Percentiles rank a stretch among this genome's conserved stretches.
Evolutionary conservation across 441 rosid species (phyloP).

Genomic region (Caryocar brasiliense): DNA sequence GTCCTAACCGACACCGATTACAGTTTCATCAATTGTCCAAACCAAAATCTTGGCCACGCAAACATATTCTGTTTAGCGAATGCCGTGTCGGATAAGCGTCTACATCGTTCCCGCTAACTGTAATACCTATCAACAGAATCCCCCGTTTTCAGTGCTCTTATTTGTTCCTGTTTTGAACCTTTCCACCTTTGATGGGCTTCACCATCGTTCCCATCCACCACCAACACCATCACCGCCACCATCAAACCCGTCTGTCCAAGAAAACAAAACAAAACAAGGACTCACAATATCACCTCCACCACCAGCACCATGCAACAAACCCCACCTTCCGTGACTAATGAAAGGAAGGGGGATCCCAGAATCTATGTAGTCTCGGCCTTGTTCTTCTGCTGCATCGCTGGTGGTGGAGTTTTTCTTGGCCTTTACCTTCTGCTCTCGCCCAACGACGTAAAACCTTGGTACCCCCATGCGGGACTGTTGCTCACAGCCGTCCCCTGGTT

Average conservation of each 20-base stretch:
- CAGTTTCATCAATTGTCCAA: too few relatives aligned
- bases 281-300: not conserved
- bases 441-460: slow-evolving; percentile 22
- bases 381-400: slow-evolving; percentile 37
- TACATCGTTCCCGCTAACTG: too few relatives aligned
- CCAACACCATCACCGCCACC: not conserved
- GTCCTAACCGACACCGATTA: too few relatives aligned
- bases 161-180: not conserved
- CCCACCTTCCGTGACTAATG: slow-evolving; percentile 26
- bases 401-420: slow-evolving; percentile 48
- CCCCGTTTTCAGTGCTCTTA: slow-evolving; percentile 5
- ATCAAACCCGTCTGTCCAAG: not conserved
- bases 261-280: not conserved
- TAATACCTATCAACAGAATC: not conserved
- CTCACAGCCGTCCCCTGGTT: slow-evolving; percentile 62
- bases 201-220: not conserved
- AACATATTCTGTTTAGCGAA: too few relatives aligned
- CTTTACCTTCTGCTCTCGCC: slow-evolving; percentile 35
- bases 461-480: slow-evolving; percentile 38
- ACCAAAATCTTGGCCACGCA: too few relatives aligned
- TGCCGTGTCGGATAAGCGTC: too few relatives aligned
- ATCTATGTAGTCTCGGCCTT: slow-evolving; percentile 33
- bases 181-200: slow-evolving; percentile 11
- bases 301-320: too few relatives aligned
- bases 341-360: slow-evolving; percentile 39